Evolutionary conservation across 1,284 basidiomycete genomes (phyloP).

Genomic region (Hymenochaete sp.): DNA sequence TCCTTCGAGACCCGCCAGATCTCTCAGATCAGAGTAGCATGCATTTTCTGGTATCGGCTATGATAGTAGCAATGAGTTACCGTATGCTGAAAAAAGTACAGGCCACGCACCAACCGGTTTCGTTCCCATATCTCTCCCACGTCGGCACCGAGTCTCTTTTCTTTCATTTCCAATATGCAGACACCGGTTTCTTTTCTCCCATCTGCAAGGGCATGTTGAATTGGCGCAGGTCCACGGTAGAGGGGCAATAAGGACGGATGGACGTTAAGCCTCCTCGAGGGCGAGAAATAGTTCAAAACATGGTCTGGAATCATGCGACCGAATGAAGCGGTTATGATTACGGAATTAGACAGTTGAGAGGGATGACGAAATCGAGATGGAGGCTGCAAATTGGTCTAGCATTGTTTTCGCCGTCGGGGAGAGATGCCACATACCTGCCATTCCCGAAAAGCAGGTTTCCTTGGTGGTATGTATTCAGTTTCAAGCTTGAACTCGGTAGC

Average conservation of each 20-base stretch:
- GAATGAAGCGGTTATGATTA: slow-evolving; percentile 88
- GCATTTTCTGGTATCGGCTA: slow-evolving; percentile 42
- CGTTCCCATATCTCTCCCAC: slow-evolving; percentile 51
- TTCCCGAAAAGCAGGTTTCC: slow-evolving; percentile 42
- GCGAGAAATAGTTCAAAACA: slow-evolving; percentile 60
- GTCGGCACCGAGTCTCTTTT: slow-evolving; percentile 50
- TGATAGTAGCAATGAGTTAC: not conserved
- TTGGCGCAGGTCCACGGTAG: slow-evolving; percentile 89
- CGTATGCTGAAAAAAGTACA: not conserved
- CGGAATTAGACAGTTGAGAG: slow-evolving; percentile 29
- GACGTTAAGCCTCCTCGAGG: slow-evolving; percentile 70
- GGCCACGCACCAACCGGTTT: slow-evolving; percentile 33
- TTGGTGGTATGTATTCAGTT: slow-evolving; percentile 48
- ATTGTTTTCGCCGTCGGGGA: no score
- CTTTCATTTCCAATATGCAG: slow-evolving; percentile 57
- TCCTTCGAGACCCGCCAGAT: slow-evolving; percentile 55
- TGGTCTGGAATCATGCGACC: slow-evolving; percentile 74
- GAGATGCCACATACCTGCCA: slow-evolving; percentile 41
- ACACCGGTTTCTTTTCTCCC: slow-evolving; percentile 59
- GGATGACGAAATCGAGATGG: slow-evolving; percentile 37
- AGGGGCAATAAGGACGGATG: slow-evolving; percentile 86
- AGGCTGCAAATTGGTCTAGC: slow-evolving; percentile 26
- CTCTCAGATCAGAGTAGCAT: slow-evolving; percentile 50
- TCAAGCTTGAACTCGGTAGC: slow-evolving; percentile 41
- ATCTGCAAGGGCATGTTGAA: slow-evolving; percentile 77